phyloP scores from a whole-genome alignment of 495 filamentous ascomycete species.

The Penicillium verhagenii region DNA sequence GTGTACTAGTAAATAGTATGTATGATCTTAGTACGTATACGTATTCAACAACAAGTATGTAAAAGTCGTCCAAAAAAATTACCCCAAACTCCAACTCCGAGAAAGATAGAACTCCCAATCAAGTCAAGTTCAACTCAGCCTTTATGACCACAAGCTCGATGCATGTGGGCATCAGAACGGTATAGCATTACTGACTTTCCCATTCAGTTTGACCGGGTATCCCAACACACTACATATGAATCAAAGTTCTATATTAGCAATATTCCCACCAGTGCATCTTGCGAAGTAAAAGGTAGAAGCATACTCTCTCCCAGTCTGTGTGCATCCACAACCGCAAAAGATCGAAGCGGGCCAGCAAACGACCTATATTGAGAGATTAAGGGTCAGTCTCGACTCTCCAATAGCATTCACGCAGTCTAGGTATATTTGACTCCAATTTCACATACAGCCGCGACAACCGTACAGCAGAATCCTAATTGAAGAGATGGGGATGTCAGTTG shows the following conservation, averaged over 20 bases:
- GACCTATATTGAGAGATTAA: slow-evolving; percentile 41
- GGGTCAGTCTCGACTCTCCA: not conserved
- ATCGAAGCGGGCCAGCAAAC: slow-evolving; percentile 59
- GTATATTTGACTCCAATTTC: not conserved
- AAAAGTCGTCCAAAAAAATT: no score
- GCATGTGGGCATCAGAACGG: slow-evolving; percentile 49
- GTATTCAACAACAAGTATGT: no score
- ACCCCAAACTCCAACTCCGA: not conserved
- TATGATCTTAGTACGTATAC: no score
- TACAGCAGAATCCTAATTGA: slow-evolving; percentile 45
- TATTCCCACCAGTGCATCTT: not conserved
- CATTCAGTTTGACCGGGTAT: slow-evolving; percentile 55
- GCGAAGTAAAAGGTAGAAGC: slow-evolving; percentile 1
- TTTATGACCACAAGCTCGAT: no score
- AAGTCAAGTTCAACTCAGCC: not conserved
- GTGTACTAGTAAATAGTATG: no score
- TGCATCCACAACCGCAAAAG: slow-evolving; percentile 59
- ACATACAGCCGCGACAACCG: slow-evolving; percentile 54
- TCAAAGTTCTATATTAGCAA: slow-evolving; percentile 13
- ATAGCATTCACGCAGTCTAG: not conserved
- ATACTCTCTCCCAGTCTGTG: slow-evolving; percentile 57
- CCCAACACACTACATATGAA: slow-evolving; percentile 50
- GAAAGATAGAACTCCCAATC: no score
- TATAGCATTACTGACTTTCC: slow-evolving; percentile 52
- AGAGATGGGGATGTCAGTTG: no score